A percentile compares a stretch with the other conserved stretches of the same genome.
Evolutionary conservation across 1,284 basidiomycete genomes (phyloP).

Genomic region (Xerocomus tenax): DNA sequence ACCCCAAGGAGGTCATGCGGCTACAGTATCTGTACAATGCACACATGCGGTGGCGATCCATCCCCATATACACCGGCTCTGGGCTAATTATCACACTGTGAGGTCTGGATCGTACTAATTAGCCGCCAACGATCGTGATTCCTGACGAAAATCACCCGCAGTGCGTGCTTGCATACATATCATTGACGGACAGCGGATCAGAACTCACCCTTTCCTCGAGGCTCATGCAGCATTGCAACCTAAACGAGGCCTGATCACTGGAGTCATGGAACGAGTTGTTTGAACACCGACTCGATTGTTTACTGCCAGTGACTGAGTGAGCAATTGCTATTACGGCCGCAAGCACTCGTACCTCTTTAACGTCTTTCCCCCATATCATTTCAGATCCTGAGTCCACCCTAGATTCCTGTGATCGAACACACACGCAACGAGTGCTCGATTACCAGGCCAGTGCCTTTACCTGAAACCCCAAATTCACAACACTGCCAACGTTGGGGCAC

Average conservation of each 20-base stretch:
- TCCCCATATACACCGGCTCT: neutral
- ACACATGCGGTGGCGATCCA: neutral
- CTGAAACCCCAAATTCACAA: neutral
- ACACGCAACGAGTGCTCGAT: neutral
- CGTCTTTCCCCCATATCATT: neutral
- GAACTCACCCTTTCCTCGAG: constrained; percentile 19
- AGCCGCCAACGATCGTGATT: neutral
- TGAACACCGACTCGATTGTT: constrained; percentile 7
- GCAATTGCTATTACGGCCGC: neutral
- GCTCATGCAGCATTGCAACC: neutral
- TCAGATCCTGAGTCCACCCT: neutral
- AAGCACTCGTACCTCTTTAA: neutral
- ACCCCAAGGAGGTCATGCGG: neutral
- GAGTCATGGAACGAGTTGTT: neutral
- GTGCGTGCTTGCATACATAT: neutral
- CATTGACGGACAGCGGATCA: neutral
- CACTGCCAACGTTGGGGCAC: constrained; percentile 7
- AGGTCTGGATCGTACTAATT: constrained; percentile 3
- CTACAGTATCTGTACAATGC: neutral
- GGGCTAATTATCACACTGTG: neutral
- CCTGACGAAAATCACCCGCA: neutral
- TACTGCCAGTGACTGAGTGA: constrained; percentile 6
- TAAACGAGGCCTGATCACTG: neutral
- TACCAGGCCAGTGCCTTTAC: neutral
- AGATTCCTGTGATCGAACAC: neutral